Conservation (phyloP, 371 early-diverging fungal genomes). For the Mortierella sp. region DNA sequence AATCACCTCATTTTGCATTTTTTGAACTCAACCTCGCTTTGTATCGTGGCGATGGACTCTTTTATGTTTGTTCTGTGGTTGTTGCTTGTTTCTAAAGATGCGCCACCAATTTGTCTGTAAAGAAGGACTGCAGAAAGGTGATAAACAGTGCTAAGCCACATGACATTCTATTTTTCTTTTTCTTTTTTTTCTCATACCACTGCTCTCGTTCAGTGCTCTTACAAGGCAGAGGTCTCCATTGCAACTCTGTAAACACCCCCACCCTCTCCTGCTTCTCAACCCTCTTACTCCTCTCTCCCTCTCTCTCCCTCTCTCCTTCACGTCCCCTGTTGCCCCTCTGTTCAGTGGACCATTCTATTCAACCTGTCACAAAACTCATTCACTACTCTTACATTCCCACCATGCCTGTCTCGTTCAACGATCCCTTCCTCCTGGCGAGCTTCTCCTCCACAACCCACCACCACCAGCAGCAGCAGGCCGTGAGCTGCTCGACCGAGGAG, state of each 20-base stretch:
- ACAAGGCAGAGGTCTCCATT: conserved; percentile 10
- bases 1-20: conserved; percentile 13
- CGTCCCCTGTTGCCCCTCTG: not conserved
- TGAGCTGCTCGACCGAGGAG: conserved; percentile 59
- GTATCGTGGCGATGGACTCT: not conserved
- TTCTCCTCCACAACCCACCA: conserved; percentile 63
- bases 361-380: not conserved
- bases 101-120: not conserved
- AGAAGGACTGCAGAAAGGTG: not conserved
- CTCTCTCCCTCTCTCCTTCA: not conserved
- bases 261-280: not conserved
- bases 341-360: not conserved
- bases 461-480: conserved; percentile 53
- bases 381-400: not conserved
- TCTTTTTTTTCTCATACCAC: not conserved
- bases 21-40: not conserved
- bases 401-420: conserved; percentile 73
- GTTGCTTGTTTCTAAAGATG: no score
- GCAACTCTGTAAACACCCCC: not conserved
- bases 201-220: not conserved
- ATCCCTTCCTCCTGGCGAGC: conserved; percentile 70
- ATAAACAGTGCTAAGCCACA: conserved; percentile 14
- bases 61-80: no score
- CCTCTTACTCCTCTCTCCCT: not conserved
- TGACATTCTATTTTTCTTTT: not conserved